Percentiles rank a stretch among this genome's conserved stretches.
phyloP scores from a whole-genome alignment of 2,329 filamentous ascomycete species.

The Beauveria rudraprayagi region DNA sequence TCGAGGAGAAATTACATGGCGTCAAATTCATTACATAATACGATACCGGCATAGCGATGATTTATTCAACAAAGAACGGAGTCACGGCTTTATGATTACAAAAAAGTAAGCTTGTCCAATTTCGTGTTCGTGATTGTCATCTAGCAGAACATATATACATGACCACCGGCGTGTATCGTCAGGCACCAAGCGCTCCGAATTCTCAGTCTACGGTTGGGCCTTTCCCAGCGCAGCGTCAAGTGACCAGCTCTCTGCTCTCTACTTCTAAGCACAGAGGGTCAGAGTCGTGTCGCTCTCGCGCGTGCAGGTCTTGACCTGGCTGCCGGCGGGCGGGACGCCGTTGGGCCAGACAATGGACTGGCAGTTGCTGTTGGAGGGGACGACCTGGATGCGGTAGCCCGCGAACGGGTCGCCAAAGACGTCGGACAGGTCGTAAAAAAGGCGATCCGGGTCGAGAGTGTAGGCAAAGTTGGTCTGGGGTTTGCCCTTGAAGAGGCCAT shows the following conservation, averaged over 20 bases:
- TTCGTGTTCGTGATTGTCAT: background rate
- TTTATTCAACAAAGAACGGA: background rate
- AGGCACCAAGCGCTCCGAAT: no score
- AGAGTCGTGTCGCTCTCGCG: slow-evolving; percentile 25
- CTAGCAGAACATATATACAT: background rate
- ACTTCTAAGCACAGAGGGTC: slow-evolving; percentile 25
- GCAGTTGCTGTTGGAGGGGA: slow-evolving; percentile 24
- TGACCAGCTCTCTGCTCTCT: background rate
- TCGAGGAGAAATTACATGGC: background rate
- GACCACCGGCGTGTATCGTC: background rate
- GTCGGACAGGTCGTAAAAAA: slow-evolving; percentile 34
- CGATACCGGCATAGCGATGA: slow-evolving; percentile 10
- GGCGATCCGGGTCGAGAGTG: slow-evolving; percentile 24
- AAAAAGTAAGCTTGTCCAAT: background rate
- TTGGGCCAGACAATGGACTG: slow-evolving; percentile 27
- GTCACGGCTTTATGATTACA: background rate
- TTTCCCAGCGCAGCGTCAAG: background rate
- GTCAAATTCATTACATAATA: background rate
- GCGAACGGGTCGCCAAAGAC: slow-evolving; percentile 32
- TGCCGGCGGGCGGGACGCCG: slow-evolving; percentile 27
- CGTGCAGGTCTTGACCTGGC: slow-evolving; percentile 30
- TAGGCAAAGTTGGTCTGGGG: slow-evolving; percentile 33
- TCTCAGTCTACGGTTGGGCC: no score
- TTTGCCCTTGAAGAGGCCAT: slow-evolving; percentile 32
- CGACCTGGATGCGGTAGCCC: slow-evolving; percentile 24